phyloP scores from a whole-genome alignment of 108 stramenopile species.

The Thalassiosira profunda region DNA sequence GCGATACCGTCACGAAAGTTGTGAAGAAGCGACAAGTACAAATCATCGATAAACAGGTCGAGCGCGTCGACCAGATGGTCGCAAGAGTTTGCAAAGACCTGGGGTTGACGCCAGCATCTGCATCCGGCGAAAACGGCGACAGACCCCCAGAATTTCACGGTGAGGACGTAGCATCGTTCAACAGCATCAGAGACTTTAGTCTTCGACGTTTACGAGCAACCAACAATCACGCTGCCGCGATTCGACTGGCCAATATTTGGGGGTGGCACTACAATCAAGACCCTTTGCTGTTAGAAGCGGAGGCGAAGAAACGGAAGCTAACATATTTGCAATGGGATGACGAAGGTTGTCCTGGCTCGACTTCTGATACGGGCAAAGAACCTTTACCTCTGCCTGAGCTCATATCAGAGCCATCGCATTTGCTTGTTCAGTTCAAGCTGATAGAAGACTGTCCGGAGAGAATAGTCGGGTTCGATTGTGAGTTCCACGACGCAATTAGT shows the following conservation, averaged over 20 bases:
- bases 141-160: background rate
- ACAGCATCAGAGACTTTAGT: constrained; percentile 67
- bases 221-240: constrained; percentile 50
- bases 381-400: constrained; percentile 43
- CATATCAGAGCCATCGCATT: constrained; percentile 43
- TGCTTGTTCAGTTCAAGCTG: constrained; percentile 22
- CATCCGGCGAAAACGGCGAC: background rate
- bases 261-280: constrained; percentile 60
- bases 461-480: constrained; percentile 73
- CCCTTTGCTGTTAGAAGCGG: constrained; percentile 47
- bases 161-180: constrained; percentile 9
- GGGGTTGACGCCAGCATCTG: background rate
- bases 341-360: constrained; percentile 28
- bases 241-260: constrained; percentile 62
- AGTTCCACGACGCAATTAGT: constrained; percentile 64
- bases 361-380: background rate
- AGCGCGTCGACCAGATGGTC: constrained; percentile 67
- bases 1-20: constrained; percentile 73
- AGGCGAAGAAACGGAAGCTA: constrained; percentile 45
- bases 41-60: constrained; percentile 74
- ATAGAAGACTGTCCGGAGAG: constrained; percentile 1
- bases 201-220: constrained; percentile 52
- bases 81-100: constrained; percentile 35
- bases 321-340: constrained; percentile 82
- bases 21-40: constrained; percentile 53